phyloP scores from a whole-genome alignment of 2,329 filamentous ascomycete genomes.

The Aureobasidium sp. region DNA sequence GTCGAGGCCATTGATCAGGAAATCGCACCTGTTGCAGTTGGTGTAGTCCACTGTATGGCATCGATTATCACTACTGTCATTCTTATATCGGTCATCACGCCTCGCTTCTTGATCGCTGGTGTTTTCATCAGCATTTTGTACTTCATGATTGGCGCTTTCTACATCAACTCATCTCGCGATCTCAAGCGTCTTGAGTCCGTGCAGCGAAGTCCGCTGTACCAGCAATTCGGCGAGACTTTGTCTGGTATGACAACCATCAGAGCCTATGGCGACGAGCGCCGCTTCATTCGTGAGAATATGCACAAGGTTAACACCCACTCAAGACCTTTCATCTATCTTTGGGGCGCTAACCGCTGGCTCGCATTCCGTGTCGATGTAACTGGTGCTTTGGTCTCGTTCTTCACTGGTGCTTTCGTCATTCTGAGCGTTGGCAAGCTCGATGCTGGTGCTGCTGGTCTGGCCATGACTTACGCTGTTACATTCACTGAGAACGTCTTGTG shows the following conservation, averaged over 20 bases:
- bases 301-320: conserved; percentile 81
- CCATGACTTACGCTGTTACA: conserved; percentile 89
- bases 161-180: conserved; percentile 87
- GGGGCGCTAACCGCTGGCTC: conserved; percentile 96
- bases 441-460: conserved; percentile 85
- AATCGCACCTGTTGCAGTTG: conserved; percentile 84
- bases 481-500: conserved; percentile 97
- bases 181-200: conserved; percentile 92
- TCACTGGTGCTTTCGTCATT: conserved; percentile 85
- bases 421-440: conserved; percentile 75
- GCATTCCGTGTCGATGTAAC: conserved; percentile 85
- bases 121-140: conserved; percentile 80
- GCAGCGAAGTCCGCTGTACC: conserved; percentile 88
- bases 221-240: conserved; percentile 94
- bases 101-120: conserved; percentile 80
- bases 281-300: conserved; percentile 90
- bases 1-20: conserved; percentile 93
- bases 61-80: conserved; percentile 77
- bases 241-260: conserved; percentile 94
- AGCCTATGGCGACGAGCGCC: conserved; percentile 86
- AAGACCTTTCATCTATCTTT: conserved; percentile 90
- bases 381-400: conserved; percentile 88
- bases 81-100: conserved; percentile 82
- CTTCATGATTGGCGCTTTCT: conserved; percentile 75
- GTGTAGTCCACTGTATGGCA: conserved; percentile 58